phyloP scores from a whole-genome alignment of 331 rosid genomes.

The Malus hybrid region DNA sequence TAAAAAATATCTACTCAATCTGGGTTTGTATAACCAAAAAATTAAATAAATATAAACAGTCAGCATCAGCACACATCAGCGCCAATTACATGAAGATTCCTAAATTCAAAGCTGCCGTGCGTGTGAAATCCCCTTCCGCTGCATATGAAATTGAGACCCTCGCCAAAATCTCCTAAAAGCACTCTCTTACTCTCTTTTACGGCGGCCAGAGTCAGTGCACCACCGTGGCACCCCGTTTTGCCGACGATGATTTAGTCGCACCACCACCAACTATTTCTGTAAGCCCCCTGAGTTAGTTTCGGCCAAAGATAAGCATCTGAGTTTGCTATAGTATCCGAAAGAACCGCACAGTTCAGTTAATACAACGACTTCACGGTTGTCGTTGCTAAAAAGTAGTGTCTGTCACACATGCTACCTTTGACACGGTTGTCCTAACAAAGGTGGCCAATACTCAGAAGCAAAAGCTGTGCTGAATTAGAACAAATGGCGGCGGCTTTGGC shows the following conservation, averaged over 20 bases:
- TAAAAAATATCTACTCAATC: too few relatives aligned
- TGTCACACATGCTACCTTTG: too few relatives aligned
- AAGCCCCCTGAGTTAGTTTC: too few relatives aligned
- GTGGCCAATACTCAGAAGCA: too few relatives aligned
- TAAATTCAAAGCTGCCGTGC: not conserved
- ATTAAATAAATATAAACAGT: not conserved
- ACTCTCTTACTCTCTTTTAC: not conserved
- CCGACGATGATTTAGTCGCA: not conserved
- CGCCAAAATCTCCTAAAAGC: not conserved
- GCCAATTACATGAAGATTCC: not conserved
- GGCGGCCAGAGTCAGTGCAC: not conserved
- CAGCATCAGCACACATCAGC: not conserved
- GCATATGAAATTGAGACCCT: not conserved
- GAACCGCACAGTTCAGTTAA: too few relatives aligned
- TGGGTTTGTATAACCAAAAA: too few relatives aligned
- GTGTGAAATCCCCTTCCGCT: not conserved
- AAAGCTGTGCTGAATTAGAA: not conserved
- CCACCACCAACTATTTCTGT: too few relatives aligned
- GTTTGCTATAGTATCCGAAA: too few relatives aligned
- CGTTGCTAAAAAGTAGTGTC: too few relatives aligned
- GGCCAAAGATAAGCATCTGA: too few relatives aligned
- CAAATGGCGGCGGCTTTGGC: conserved; percentile 50
- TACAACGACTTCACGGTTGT: too few relatives aligned
- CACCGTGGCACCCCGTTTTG: not conserved
- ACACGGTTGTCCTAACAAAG: too few relatives aligned